Base-by-base conservation (phyloP, 2,329 filamentous ascomycete species). In the Venturia carpophila region DNA sequence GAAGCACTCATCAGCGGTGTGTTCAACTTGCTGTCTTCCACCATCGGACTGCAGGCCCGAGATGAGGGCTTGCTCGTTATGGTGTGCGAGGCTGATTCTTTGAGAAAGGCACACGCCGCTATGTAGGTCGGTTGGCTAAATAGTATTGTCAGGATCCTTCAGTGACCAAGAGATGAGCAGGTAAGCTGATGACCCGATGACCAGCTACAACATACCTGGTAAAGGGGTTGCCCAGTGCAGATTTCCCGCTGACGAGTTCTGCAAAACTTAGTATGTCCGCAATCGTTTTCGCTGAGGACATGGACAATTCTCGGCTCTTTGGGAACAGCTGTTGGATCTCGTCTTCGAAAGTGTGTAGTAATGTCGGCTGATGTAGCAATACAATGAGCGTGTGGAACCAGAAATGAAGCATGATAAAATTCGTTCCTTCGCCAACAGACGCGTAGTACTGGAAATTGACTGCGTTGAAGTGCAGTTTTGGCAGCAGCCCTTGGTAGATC, bases 321-420 rank as follows among this genome's bases (percentile, higher is more conserved):
- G 88, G 85, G 45, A 91, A 85, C 0, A 96, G 80, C 65, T 91
- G 88, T 62, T 90, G 82, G 64, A 89, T 87, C 27, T 79, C 79
- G 2, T 83, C 84, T 69, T 86, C 85, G 65, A 94, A 92, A 0
- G 89, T 90, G 60, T 91, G 89, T 64, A 96, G 79, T 1, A 96
- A 78, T 0, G 90, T 93, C 0, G 91, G 91, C 69, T 93, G 90
- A 71, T 95, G 90, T 5, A 95, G 79, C 3, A 95, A 83, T 66
- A 95, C 91, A 68, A 95, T 92, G 39, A 94, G 79, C 0, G 90
- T 90, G 68, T 95, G 91, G 70, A 93, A 93, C 91, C 91, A 95
- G 73, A 92, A 90, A 73, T 95, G 91, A 30, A 96, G 78, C 11
- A 96, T 79, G 61, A 96, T 89, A 68, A 96, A 96, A 52, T 90